Conservation (phyloP, 306 rosid genomes). For the Begonia peltatifolia region DNA sequence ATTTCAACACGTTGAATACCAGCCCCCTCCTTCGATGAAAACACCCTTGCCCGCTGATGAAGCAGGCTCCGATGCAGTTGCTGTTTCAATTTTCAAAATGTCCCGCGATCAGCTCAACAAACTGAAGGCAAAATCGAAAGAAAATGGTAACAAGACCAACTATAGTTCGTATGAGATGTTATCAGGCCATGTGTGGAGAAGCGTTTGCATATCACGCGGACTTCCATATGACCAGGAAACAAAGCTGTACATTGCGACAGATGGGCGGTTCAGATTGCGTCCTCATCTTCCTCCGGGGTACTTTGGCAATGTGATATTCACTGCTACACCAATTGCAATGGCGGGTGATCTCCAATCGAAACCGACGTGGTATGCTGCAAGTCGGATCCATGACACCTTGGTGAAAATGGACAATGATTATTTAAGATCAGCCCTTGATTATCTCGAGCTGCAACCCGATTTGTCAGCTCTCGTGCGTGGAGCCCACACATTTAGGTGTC, state of each 20-base stretch:
- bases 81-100: constrained; percentile 52
- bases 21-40: constrained; percentile 61
- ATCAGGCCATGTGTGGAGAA: constrained; percentile 75
- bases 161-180: constrained; percentile 82
- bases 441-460: constrained; percentile 74
- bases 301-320: constrained; percentile 82
- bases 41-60: constrained; percentile 15
- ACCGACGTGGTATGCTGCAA: constrained; percentile 76
- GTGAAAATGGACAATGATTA: constrained; percentile 52
- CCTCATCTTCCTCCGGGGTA: constrained; percentile 78
- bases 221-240: constrained; percentile 63
- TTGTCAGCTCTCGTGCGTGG: constrained; percentile 71
- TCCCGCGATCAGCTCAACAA: constrained; percentile 43
- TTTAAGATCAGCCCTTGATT: constrained; percentile 73
- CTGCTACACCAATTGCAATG: constrained; percentile 52
- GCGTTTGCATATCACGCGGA: constrained; percentile 48
- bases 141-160: constrained; percentile 38
- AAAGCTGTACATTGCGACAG: constrained; percentile 70
- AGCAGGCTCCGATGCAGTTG: constrained; percentile 15
- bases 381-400: constrained; percentile 55
- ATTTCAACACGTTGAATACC: constrained; percentile 73
- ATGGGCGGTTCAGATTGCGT: constrained; percentile 66
- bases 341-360: constrained; percentile 60
- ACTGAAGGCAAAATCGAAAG: constrained; percentile 55
- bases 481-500: constrained; percentile 72